phyloP scores from a whole-genome alignment of 371 early-diverging fungal species.

The Syncephalastrum racemosum region DNA sequence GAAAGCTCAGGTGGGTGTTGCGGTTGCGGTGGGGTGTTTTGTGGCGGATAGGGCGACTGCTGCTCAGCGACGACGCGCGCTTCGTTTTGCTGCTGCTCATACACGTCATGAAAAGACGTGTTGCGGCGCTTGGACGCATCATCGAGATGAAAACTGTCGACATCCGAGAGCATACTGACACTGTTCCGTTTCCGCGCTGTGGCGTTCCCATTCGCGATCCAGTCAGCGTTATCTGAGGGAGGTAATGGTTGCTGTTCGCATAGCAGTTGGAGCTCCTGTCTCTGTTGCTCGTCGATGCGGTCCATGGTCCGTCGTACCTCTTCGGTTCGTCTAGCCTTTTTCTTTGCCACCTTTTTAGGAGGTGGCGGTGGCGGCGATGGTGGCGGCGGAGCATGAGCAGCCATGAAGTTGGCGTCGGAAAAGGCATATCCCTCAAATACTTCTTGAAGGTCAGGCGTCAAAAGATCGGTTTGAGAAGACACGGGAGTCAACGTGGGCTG shows the following conservation, averaged over 20 bases:
- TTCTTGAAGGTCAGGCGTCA: constrained; percentile 51
- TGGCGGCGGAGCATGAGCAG: neutral
- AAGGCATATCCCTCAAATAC: constrained; percentile 63
- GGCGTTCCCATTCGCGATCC: neutral
- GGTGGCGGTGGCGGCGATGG: neutral
- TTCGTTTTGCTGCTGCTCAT: constrained; percentile 22
- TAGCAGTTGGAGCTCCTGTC: constrained; percentile 13
- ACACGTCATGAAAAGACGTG: constrained; percentile 29
- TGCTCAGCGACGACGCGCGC: constrained; percentile 15
- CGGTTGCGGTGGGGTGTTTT: neutral
- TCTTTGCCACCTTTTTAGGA: no score
- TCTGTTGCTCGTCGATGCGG: constrained; percentile 16
- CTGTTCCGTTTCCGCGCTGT: constrained; percentile 43
- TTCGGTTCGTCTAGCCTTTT: neutral
- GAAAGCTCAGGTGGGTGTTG: constrained; percentile 14
- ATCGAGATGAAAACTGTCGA: constrained; percentile 33
- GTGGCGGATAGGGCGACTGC: neutral
- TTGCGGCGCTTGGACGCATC: constrained; percentile 33
- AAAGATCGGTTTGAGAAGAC: constrained; percentile 34
- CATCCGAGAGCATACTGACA: constrained; percentile 45
- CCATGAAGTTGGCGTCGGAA: constrained; percentile 25
- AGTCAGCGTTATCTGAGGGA: neutral
- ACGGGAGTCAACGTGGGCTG: constrained; percentile 49
- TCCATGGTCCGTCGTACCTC: constrained; percentile 18
- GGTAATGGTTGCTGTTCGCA: constrained; percentile 10